Base-by-base conservation (phyloP, 2,329 filamentous ascomycete species). In the Verticillium alfalfae region DNA sequence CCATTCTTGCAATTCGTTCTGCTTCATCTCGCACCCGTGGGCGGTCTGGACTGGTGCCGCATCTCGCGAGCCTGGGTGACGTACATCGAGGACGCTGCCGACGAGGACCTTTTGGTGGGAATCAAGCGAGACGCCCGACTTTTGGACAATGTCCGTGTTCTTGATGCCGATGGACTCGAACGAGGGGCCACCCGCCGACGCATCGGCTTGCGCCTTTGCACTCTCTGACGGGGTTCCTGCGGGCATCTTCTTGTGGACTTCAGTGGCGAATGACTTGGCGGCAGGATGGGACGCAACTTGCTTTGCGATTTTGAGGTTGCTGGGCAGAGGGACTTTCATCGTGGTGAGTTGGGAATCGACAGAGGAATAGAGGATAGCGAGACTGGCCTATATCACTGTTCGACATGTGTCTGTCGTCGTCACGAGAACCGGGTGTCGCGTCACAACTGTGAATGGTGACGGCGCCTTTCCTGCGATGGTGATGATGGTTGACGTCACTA, bases 61-160 rank as follows among this genome's bases (percentile, higher is more conserved):
- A 26, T 26, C 5, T 26, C 26, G 26, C 39, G 15, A 7, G 15
- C 15, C 8, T 5, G 18, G 9, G 12, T 10, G 18, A 22, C 70
- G n/a, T 61, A 79, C 78, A 68, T 88, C 86, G 31, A 89, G 78
- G 15, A 88, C 78, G 56, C 80, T 82, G 62, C 82, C 82, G 13
- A 88, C 80, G 37, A 88, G 63, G 0, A 84, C 78, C 63, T 81
- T 81, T 67, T 88, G 84, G 22, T 78, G 69, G 0, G 74, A 66
- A 18, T 76, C 77, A 15, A 88, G 76, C 0, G 77, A 71, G 15
- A 88, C 78, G 13, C 84, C 84, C 0, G 79, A 66, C 0, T 76
- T 78, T 10, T 80, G 80, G 56, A 81, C 77, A 68, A 88, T 78
- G 67, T 80, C 73, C n/a, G 77, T 84, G 70, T 79, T 84, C 67